phyloP scores from a whole-genome alignment of 2,329 filamentous ascomycete species.

The Cladophialophora psammophila region DNA sequence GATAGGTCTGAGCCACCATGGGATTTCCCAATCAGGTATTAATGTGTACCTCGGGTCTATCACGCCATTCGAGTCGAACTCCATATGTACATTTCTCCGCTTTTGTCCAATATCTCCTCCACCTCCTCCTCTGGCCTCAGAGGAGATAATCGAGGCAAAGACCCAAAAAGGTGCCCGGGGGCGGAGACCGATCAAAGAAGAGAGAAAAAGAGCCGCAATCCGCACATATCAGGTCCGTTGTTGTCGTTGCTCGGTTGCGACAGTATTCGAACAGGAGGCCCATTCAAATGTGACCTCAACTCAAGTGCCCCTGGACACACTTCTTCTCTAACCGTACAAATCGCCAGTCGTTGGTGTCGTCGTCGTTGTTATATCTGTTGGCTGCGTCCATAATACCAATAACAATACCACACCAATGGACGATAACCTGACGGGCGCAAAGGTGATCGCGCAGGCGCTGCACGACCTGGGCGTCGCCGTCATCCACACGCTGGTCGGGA shows the following conservation, averaged over 20 bases:
- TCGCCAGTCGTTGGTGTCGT: too few relatives aligned
- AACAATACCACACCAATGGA: background rate
- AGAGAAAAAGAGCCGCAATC: too few relatives aligned
- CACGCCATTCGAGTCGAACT: conserved; percentile 3
- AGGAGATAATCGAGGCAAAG: background rate
- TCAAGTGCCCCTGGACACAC: too few relatives aligned
- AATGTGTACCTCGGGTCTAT: conserved; percentile 17
- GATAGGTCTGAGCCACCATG: background rate
- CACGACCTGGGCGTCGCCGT: conserved; percentile 58
- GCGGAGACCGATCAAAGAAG: background rate
- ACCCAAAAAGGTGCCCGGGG: background rate
- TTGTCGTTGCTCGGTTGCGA: too few relatives aligned
- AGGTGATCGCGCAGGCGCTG: conserved; percentile 58
- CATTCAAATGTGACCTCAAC: too few relatives aligned
- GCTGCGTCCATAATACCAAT: too few relatives aligned
- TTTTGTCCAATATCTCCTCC: background rate
- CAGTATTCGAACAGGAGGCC: too few relatives aligned
- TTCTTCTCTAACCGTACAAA: too few relatives aligned
- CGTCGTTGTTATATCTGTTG: too few relatives aligned
- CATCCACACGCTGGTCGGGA: conserved; percentile 63
- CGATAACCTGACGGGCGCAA: conserved; percentile 48
- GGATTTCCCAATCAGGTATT: background rate
- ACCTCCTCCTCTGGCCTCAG: background rate
- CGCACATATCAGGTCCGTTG: too few relatives aligned
- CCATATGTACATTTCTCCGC: background rate